Evolutionary conservation across 179 eudicot species (phyloP), one percentile per base, ranked within the genome.

Genomic region (Actinidia polygama): DNA sequence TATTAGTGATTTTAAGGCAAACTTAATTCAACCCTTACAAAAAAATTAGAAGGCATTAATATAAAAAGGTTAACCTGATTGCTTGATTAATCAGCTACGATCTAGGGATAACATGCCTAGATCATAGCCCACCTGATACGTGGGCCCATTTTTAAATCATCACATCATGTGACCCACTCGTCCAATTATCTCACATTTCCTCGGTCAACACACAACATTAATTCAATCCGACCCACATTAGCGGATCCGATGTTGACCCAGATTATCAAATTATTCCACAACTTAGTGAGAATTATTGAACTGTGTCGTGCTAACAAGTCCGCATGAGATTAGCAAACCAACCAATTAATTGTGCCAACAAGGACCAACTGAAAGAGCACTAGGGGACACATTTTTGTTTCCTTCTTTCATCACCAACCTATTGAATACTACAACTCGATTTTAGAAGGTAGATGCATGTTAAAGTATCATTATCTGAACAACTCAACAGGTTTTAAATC

Each of bases 61-160:
- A 76, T 47, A 40, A 67, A 59, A 58, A 58, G 30, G 53, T 58
- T 40, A 72, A 23, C n/a, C 36, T 59, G 58, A 66, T 66, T 21
- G 67, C 40, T 80, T 30, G 50, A 70, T 10, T 64, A 19, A 53
- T 81, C 79, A 81, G 9, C 64, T 26, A 73, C 24, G 26, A 26
- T 6, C 59, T 73, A 73, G 10, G 23, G 78, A 21, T 47, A 40
- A 61, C 83, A 46, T 58, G 26, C 44, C 50, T 15, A 57, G 58
- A 76, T 76, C 79, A 24, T 24, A 30, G 49, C 47, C 30, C 49
- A 68, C 46, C 40, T 11, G 2, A 26, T 23, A 11, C 14, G 40
- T 23, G 44, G 5, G 44, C 30, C 16, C 46, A 26, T 6, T 44
- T 30, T 24, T 0, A 14, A 67, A 30, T 30, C 72, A 30, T 67